A percentile compares a stretch with the other conserved stretches of the same genome.
phyloP scores from a whole-genome alignment of 192 early-diverging fungal species.

The Bifiguratus adelaidae region DNA sequence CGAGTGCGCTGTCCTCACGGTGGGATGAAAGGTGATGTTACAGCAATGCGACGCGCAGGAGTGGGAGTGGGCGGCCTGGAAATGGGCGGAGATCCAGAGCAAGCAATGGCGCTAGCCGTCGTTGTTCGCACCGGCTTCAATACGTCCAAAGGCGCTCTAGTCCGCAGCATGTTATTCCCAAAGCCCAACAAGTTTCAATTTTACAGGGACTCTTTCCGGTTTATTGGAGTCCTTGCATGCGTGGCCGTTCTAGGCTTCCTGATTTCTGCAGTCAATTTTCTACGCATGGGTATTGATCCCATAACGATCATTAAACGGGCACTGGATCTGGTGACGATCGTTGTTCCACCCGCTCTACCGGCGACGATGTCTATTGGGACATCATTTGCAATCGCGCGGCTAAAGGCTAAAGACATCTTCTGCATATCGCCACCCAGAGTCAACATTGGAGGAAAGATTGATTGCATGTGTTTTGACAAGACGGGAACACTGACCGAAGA shows the following conservation, averaged over 20 bases:
- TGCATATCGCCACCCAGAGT: slow-evolving; percentile 90
- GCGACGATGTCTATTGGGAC: slow-evolving; percentile 98
- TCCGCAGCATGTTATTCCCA: slow-evolving; percentile 94
- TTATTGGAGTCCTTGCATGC: slow-evolving; percentile 72
- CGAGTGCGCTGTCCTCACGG: slow-evolving; percentile 45
- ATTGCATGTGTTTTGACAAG: slow-evolving; percentile 98
- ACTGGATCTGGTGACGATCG: slow-evolving; percentile 92
- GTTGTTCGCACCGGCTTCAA: slow-evolving; percentile 91
- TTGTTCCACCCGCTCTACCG: slow-evolving; percentile 93
- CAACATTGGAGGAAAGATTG: slow-evolving; percentile 93
- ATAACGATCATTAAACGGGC: slow-evolving; percentile 78
- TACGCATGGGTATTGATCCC: slow-evolving; percentile 59
- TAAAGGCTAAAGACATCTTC: slow-evolving; percentile 76
- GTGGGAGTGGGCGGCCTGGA: slow-evolving; percentile 13
- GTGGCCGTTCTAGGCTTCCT: slow-evolving; percentile 72
- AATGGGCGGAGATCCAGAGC: slow-evolving; percentile 23
- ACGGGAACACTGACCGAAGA: slow-evolving; percentile 97
- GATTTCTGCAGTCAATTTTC: slow-evolving; percentile 79
- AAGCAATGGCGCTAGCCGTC: slow-evolving; percentile 64
- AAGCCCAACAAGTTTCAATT: slow-evolving; percentile 95
- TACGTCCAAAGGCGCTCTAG: slow-evolving; percentile 90
- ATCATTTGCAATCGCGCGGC: slow-evolving; percentile 82
- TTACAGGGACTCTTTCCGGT: slow-evolving; percentile 94
- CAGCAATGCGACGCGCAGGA: slow-evolving; percentile 21
- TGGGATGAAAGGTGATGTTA: slow-evolving; percentile 28